Conservation (phyloP, 1,139 yeast species). For the Ogataea hybrid region DNA sequence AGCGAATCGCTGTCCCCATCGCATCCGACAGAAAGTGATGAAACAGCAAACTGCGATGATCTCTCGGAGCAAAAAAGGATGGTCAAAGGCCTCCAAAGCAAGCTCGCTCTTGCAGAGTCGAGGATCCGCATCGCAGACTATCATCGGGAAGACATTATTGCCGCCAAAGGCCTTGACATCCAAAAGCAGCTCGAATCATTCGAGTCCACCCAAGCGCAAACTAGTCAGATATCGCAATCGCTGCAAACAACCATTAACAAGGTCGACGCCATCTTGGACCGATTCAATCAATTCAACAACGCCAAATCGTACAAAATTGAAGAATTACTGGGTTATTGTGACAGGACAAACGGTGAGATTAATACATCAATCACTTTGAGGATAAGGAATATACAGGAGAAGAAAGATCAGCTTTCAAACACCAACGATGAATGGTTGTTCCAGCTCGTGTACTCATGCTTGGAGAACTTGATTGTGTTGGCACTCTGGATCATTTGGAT, state of each 20-base stretch:
- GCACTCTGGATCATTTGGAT: constrained; percentile 71
- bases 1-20: constrained; percentile 13
- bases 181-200: constrained; percentile 14
- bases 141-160: constrained; percentile 8
- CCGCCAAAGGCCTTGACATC: constrained; percentile 8
- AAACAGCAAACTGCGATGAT: constrained; percentile 9
- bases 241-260: constrained; percentile 19
- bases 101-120: constrained; percentile 13
- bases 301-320: constrained; percentile 43
- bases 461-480: constrained; percentile 57
- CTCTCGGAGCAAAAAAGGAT: constrained; percentile 13
- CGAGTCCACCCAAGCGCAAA: constrained; percentile 15
- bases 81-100: constrained; percentile 13
- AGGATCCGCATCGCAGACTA: constrained; percentile 16
- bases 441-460: constrained; percentile 39
- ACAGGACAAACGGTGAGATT: constrained; percentile 76
- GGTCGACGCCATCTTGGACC: constrained; percentile 24
- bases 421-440: constrained; percentile 29
- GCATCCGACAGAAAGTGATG: constrained; percentile 3
- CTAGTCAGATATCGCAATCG: constrained; percentile 13
- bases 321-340: constrained; percentile 64
- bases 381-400: constrained; percentile 66
- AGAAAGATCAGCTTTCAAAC: constrained; percentile 51
- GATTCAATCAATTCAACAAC: constrained; percentile 18
- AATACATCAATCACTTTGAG: constrained; percentile 78